Evolutionary conservation across 345 rosid species (phyloP).

Genomic region (Populus ilicifolia): DNA sequence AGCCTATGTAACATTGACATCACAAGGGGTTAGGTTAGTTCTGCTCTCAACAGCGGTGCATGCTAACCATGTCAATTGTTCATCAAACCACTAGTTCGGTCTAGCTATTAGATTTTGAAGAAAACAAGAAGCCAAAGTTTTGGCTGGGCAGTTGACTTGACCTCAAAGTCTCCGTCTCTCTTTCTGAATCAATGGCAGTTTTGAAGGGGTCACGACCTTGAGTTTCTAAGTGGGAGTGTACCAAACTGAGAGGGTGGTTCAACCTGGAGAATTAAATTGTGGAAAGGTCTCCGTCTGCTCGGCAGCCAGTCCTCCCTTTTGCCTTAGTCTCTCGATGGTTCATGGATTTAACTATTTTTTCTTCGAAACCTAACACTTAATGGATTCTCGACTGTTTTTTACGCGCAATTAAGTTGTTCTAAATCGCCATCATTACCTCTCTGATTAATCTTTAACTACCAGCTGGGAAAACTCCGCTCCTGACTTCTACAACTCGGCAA

Average conservation of each 20-base stretch:
- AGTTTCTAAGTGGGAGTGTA: neutral
- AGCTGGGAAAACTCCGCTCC: neutral
- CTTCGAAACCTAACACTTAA: neutral
- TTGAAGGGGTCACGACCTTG: neutral
- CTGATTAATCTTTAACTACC: neutral
- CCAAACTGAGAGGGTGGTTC: neutral
- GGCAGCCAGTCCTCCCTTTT: neutral
- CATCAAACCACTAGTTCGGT: neutral
- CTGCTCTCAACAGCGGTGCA: neutral
- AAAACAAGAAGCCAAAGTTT: neutral
- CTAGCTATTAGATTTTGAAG: neutral
- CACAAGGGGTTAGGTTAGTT: neutral
- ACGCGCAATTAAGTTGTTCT: neutral
- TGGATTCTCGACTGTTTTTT: neutral
- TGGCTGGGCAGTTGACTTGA: neutral
- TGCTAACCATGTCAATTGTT: neutral
- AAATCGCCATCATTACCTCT: slow-evolving; percentile 1
- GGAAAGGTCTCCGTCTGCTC: neutral
- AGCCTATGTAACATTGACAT: slow-evolving; percentile 3
- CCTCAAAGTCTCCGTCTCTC: neutral
- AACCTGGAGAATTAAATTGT: neutral
- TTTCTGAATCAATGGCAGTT: slow-evolving; percentile 5
- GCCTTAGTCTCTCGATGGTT: neutral
- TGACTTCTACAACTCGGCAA: neutral
- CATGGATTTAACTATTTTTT: neutral